Evolutionary conservation across 306 rosid species (phyloP).

Genomic region (Lathyrus aphaca): DNA sequence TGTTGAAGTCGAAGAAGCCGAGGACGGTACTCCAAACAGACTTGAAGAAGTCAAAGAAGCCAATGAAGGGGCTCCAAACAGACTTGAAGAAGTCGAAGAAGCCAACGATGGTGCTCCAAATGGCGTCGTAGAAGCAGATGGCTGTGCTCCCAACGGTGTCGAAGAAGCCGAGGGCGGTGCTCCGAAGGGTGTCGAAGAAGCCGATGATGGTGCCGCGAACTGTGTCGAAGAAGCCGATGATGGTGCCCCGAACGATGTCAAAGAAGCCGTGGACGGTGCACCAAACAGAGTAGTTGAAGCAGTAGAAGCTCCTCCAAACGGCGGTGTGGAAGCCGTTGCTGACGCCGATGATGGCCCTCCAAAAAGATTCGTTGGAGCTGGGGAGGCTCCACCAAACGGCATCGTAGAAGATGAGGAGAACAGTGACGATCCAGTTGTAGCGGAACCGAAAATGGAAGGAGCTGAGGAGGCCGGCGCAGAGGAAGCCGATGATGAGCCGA

Average conservation of each 20-base stretch:
- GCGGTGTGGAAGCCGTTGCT: not conserved
- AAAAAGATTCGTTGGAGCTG: slow-evolving; percentile 36
- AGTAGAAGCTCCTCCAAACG: slow-evolving; percentile 8
- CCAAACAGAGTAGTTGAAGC: slow-evolving; percentile 37
- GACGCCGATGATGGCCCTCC: slow-evolving; percentile 11
- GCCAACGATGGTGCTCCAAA: slow-evolving; percentile 4
- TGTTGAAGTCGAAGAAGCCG: not conserved
- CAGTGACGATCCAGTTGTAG: slow-evolving; percentile 18
- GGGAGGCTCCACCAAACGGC: slow-evolving; percentile 24
- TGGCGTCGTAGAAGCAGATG: not conserved
- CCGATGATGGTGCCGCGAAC: slow-evolving; percentile 23
- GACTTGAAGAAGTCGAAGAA: not conserved
- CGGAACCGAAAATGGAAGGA: slow-evolving; percentile 17
- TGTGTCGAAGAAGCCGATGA: slow-evolving; percentile 6
- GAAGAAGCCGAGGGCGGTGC: not conserved
- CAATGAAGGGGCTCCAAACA: slow-evolving; percentile 24
- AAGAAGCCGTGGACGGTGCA: slow-evolving; percentile 3
- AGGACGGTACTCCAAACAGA: not conserved
- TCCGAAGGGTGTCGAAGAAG: slow-evolving; percentile 1
- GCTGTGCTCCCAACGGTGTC: slow-evolving; percentile 19
- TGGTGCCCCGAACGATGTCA: slow-evolving; percentile 19
- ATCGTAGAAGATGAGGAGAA: slow-evolving; percentile 36
- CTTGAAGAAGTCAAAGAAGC: slow-evolving; percentile 15
- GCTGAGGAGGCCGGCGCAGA: slow-evolving; percentile 30
- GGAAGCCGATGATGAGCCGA: slow-evolving; percentile 29